Percentiles rank a stretch among this genome's conserved stretches.
Conservation (phyloP, 768 basidiomycete species). For the Dendrothele bispora region DNA sequence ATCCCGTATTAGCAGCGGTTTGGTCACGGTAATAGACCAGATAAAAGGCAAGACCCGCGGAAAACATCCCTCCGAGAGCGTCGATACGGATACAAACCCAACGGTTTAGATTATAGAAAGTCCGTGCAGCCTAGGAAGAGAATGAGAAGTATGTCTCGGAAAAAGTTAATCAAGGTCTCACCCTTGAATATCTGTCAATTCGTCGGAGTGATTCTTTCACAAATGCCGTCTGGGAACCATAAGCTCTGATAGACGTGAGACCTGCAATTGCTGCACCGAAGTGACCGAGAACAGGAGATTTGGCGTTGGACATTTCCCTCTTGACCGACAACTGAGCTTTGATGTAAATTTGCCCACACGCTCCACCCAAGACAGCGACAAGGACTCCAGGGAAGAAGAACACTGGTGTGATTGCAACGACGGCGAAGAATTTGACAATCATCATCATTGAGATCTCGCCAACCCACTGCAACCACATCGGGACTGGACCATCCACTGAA, state of each 20-base stretch:
- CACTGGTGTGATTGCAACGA: constrained; percentile 22
- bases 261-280: constrained; percentile 54
- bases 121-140: constrained; percentile 24
- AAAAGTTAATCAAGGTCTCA: constrained; percentile 33
- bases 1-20: constrained; percentile 30
- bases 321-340: constrained; percentile 24
- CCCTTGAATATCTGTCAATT: constrained; percentile 3
- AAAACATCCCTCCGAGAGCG: constrained; percentile 42
- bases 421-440: constrained; percentile 23
- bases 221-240: constrained; percentile 12
- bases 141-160: no score
- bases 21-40: constrained; percentile 27
- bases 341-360: constrained; percentile 24
- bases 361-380: constrained; percentile 25
- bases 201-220: background rate
- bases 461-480: constrained; percentile 9
- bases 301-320: constrained; percentile 20
- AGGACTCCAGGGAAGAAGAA: constrained; percentile 28
- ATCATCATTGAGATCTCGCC: constrained; percentile 14
- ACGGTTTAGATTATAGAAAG: constrained; percentile 36
- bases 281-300: constrained; percentile 20
- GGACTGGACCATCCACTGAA: constrained; percentile 16
- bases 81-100: constrained; percentile 35
- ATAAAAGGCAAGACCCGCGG: constrained; percentile 41
- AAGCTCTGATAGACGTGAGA: constrained; percentile 15